Evolutionary conservation across 2,329 filamentous ascomycete species (phyloP), one percentile per base, ranked within the genome.

Genomic region (Sclerotinia nivalis): DNA sequence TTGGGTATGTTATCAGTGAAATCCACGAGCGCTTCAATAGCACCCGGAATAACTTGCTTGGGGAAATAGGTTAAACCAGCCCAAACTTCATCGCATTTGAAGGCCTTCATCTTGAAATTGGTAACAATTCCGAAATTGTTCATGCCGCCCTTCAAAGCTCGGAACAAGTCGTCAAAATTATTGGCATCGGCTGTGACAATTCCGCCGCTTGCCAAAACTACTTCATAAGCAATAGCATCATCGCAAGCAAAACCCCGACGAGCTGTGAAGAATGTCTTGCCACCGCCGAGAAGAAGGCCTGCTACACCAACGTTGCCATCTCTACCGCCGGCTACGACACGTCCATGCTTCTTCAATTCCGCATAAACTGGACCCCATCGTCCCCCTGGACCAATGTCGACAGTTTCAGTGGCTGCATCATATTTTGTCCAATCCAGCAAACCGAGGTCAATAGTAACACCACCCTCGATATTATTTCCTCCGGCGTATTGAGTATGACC

Each of bases 401-500:
- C 70, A 12, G 70, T 73, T 37, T 62, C 68, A 9, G 75, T 74
- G 40, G 64, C 66, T 6, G 45, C 45, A 50, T 50, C 62, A 43
- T 71, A 28, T 13, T 47, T 54, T 12, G 73, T 55, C 9, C 56
- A n/a, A 28, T 71, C 71, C 49, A 74, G 25, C 18, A 54, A 59
- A 15, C 64, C 58, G 31, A 74, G 34, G 68, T 73, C 71, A 64
- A 74, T 71, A 18, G 70, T 69, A 20, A 75, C 67, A 7, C 74
- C 74, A 10, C 67, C 72, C 25, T 72, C 58, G 25, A 70, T 72
- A 45, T 71, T 74, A 8, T 72, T 71, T 9, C 54, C 62, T 1
- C 71, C 72, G 20, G 60, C 54, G 25, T 69, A 71, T 18, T 69
- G 43, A 43, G 56, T 69, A 71, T 83, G 81, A 2, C 82, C 80